Percentiles rank a stretch among this genome's conserved stretches.
These are phyloP conservation scores for Penicillium aurantiogriseum DNA, from an alignment of 2,329 filamentous ascomycete genomes.

Conservation along the genomic window DNA sequence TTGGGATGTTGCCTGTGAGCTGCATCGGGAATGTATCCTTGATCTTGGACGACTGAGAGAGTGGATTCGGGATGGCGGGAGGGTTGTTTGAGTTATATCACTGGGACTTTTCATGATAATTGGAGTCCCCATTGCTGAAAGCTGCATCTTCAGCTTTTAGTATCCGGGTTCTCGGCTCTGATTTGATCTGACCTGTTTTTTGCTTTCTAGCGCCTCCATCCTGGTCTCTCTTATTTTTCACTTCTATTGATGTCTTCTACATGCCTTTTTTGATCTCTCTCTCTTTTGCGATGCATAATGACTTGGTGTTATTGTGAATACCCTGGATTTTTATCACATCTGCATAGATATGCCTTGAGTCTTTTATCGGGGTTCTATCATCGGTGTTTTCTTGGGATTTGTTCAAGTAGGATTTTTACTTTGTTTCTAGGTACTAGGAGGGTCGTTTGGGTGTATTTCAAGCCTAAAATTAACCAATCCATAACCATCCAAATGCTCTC, in stretches of 20 bases:
- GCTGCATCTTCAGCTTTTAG: not conserved
- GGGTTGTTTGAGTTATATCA: constrained; percentile 18
- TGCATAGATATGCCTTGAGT: constrained; percentile 4
- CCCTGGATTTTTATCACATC: constrained; percentile 5
- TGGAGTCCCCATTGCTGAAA: not conserved
- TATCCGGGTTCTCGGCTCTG: not conserved
- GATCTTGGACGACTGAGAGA: constrained; percentile 42
- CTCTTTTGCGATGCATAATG: constrained; percentile 8
- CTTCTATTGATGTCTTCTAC: constrained; percentile 5
- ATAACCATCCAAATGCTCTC: not conserved
- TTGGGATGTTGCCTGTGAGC: constrained; percentile 50
- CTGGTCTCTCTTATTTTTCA: not conserved
- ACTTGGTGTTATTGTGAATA: constrained; percentile 11
- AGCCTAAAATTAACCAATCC: not conserved
- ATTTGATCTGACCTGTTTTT: not conserved
- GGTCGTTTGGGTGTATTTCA: not conserved
- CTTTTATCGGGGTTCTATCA: not conserved
- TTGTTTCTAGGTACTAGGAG: not conserved
- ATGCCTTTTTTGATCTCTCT: not conserved
- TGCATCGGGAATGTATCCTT: constrained; percentile 44
- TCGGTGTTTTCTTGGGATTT: not conserved
- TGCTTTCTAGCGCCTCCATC: not conserved
- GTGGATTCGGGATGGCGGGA: constrained; percentile 38
- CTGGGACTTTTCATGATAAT: not conserved
- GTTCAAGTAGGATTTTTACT: not conserved